phyloP scores from a whole-genome alignment of 768 basidiomycete genomes.

The Pholiota microspora region DNA sequence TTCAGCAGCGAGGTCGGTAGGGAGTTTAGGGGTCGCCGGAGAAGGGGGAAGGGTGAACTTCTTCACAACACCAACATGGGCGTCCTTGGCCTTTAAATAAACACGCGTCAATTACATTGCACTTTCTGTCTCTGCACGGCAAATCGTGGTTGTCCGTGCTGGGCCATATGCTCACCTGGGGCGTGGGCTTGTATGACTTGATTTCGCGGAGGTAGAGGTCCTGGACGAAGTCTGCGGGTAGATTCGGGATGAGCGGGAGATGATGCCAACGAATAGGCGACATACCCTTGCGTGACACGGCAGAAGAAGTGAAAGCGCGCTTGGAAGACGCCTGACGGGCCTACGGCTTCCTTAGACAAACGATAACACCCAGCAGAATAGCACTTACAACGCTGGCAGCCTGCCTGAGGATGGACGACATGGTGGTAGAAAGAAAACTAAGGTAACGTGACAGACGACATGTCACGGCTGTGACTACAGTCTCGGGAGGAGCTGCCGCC shows the following conservation, averaged over 20 bases:
- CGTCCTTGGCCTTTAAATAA: constrained; percentile 72
- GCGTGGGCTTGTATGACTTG: constrained; percentile 82
- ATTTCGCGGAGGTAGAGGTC: constrained; percentile 90
- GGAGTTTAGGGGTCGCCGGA: constrained; percentile 75
- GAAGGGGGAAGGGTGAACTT: constrained; percentile 69
- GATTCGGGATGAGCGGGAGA: constrained; percentile 33
- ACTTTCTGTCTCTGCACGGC: not conserved
- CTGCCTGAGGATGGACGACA: constrained; percentile 69
- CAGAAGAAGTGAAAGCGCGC: constrained; percentile 60
- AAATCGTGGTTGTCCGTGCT: not conserved
- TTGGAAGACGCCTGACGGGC: constrained; percentile 49
- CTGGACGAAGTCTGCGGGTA: constrained; percentile 81
- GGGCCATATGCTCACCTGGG: constrained; percentile 50
- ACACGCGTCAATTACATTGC: not conserved
- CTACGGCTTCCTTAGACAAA: no score
- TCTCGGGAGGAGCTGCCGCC: not conserved
- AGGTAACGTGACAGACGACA: constrained; percentile 38
- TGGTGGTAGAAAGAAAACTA: constrained; percentile 45
- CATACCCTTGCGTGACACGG: constrained; percentile 64
- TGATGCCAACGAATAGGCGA: constrained; percentile 18
- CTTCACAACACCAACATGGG: constrained; percentile 87
- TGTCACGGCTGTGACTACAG: constrained; percentile 9
- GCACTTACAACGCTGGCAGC: constrained; percentile 46
- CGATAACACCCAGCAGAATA: not conserved
- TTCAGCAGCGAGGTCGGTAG: constrained; percentile 84